Percentiles rank a stretch among this genome's conserved stretches.
Evolutionary conservation across 768 basidiomycete species (phyloP).

Genomic region (Dentipellis fragilis): DNA sequence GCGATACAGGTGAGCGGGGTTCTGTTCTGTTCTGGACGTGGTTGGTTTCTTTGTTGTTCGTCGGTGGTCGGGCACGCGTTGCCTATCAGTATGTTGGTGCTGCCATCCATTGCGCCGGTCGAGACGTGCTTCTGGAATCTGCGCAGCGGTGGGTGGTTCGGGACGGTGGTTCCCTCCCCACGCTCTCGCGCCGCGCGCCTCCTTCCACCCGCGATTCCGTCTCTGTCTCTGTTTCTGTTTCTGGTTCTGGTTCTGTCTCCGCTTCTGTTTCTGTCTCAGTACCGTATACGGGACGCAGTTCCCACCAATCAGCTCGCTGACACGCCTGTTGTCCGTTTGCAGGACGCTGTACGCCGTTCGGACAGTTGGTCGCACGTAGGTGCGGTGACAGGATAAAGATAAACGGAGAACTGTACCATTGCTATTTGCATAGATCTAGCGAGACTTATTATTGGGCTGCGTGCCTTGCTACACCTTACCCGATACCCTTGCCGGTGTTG

Average conservation of each 20-base stretch:
- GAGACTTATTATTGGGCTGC: not conserved
- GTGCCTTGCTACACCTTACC: not conserved
- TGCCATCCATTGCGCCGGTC: not conserved
- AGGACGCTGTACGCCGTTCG: not conserved
- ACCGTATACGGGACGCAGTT: not conserved
- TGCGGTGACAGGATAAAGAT: not conserved
- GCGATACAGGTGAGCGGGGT: too few relatives aligned
- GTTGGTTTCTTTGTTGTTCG: not conserved
- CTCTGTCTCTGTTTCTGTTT: too few relatives aligned
- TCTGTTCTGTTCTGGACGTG: not conserved
- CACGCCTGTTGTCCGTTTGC: not conserved
- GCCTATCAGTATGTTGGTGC: not conserved
- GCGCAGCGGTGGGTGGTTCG: not conserved
- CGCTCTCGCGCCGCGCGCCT: not conserved
- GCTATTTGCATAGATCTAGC: not conserved
- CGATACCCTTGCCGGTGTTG: not conserved
- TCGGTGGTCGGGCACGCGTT: not conserved
- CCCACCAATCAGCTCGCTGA: not conserved
- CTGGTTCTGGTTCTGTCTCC: too few relatives aligned
- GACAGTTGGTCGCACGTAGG: not conserved
- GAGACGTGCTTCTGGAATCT: not conserved
- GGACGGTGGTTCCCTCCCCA: not conserved
- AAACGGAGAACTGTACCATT: not conserved
- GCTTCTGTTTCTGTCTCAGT: too few relatives aligned
- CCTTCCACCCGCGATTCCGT: too few relatives aligned